Base-by-base conservation (phyloP, 2,329 filamentous ascomycete genomes). In the Trichophyton mentagrophytes region DNA sequence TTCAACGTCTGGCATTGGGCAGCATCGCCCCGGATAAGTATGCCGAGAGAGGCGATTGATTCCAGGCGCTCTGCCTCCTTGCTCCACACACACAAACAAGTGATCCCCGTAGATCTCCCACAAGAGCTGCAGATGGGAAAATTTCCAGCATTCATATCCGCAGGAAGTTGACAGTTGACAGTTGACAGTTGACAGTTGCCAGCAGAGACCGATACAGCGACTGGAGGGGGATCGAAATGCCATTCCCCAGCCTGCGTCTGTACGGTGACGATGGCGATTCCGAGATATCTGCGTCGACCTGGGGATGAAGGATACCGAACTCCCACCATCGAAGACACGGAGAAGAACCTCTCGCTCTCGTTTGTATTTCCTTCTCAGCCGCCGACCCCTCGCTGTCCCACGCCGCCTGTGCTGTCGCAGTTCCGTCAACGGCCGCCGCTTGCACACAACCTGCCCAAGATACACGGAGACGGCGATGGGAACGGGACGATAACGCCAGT, bases 231-330 rank as follows among this genome's bases (percentile, higher is more conserved):
- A 15, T 25, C 49, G 49, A 22, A 25, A 53, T 53, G 49, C 49
- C 49, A 53, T 53, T 25, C 49, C 30, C 49, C 22, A 53, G 49
- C 22, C 49, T n/a, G 13, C 30, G 7, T 30, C 13, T 30, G 22
- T 15, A 33, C n/a, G 27, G 27, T 13, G 49, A 53, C 22, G 30
- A 53, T 53, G 49, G 49, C 44, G 17, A 44, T 63, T 25, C 71
- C 72, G 44, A 65, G 73, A 51, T 69, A 76, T 59, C 65, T 74
- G 66, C 66, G 70, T 58, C 69, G 60, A 33, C 74, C 72, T 1
- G 75, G 74, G 20, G 71, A 76, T 30, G 75, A 78, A 42, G 75
- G 76, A 3, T 78, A 74, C 65, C 70, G 73, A 30, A 77, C 76
- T 0, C 76, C 76, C 7, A 75, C 73, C 2, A 73, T 77, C 44